phyloP scores from a whole-genome alignment of 1,284 basidiomycete genomes.

The Phlebopus sp. region DNA sequence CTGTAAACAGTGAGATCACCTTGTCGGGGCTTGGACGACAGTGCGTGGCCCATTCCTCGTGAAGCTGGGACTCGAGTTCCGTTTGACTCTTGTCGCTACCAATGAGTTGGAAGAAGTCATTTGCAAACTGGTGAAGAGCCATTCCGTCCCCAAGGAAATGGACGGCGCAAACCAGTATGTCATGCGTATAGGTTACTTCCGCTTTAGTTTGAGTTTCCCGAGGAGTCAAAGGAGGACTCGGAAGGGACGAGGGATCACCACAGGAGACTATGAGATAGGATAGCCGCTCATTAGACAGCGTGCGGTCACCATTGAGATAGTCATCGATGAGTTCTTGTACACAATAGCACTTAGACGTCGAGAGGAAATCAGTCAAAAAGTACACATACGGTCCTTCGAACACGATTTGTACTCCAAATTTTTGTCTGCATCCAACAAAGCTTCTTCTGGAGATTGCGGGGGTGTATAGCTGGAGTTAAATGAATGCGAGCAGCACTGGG shows the following conservation, averaged over 20 bases:
- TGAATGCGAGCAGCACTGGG: not conserved
- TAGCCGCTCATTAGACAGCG: slow-evolving; percentile 65
- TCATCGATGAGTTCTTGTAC: slow-evolving; percentile 55
- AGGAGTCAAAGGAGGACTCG: slow-evolving; percentile 39
- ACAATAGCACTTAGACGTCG: not conserved
- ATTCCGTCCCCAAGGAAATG: slow-evolving; percentile 80
- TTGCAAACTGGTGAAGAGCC: slow-evolving; percentile 72
- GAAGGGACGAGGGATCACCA: slow-evolving; percentile 21
- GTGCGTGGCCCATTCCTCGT: slow-evolving; percentile 35
- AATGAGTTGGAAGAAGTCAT: slow-evolving; percentile 68
- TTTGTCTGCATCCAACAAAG: slow-evolving; percentile 46
- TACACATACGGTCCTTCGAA: slow-evolving; percentile 49
- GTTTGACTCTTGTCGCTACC: slow-evolving; percentile 39
- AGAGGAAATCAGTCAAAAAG: not conserved
- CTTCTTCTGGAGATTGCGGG: slow-evolving; percentile 44
- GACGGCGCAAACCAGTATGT: slow-evolving; percentile 64
- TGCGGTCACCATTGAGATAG: slow-evolving; percentile 74
- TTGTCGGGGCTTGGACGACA: slow-evolving; percentile 1
- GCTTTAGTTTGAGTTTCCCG: slow-evolving; percentile 8
- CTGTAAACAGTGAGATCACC: not conserved
- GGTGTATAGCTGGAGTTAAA: slow-evolving; percentile 43
- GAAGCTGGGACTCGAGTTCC: slow-evolving; percentile 43
- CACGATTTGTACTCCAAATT: slow-evolving; percentile 51
- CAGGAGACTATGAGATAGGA: slow-evolving; percentile 68
- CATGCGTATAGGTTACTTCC: slow-evolving; percentile 34